A percentile compares a stretch with the other conserved stretches of the same genome.
phyloP scores from a whole-genome alignment of 2,329 filamentous ascomycete species.

The Aspergillus aculeatus region DNA sequence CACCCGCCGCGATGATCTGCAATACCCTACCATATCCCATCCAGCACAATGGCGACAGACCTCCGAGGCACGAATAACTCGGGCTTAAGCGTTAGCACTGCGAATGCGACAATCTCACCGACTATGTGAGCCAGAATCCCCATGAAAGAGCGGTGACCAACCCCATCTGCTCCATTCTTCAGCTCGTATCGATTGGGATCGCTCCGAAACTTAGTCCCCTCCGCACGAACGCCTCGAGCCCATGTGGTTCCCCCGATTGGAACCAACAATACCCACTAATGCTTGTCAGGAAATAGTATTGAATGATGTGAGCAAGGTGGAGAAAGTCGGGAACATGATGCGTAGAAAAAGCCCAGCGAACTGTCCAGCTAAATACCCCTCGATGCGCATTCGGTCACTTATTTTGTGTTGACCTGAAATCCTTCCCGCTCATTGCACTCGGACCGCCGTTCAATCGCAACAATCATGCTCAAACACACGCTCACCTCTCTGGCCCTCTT shows the following conservation, averaged over 20 bases:
- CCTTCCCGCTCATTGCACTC: not conserved
- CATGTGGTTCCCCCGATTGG: not conserved
- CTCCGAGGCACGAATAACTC: no score
- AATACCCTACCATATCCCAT: not conserved
- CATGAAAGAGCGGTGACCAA: no score
- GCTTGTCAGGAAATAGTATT: not conserved
- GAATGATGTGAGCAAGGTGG: not conserved
- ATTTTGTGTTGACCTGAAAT: not conserved
- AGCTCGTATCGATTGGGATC: not conserved
- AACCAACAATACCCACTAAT: not conserved
- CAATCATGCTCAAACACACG: not conserved
- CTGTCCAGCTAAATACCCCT: not conserved
- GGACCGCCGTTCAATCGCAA: not conserved
- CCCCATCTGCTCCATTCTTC: not conserved
- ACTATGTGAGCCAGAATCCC: no score
- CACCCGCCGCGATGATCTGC: no score
- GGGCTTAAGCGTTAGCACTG: no score
- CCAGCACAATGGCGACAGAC: not conserved
- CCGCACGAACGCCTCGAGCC: not conserved
- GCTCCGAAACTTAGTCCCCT: not conserved
- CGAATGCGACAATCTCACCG: no score
- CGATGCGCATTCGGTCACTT: not conserved
- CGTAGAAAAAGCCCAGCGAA: not conserved
- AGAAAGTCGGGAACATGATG: not conserved
- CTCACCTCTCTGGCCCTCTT: not conserved